Evolutionary conservation across 371 early-diverging fungal genomes (phyloP), one percentile per base, ranked within the genome.

Genomic region (Mortierella sp.): DNA sequence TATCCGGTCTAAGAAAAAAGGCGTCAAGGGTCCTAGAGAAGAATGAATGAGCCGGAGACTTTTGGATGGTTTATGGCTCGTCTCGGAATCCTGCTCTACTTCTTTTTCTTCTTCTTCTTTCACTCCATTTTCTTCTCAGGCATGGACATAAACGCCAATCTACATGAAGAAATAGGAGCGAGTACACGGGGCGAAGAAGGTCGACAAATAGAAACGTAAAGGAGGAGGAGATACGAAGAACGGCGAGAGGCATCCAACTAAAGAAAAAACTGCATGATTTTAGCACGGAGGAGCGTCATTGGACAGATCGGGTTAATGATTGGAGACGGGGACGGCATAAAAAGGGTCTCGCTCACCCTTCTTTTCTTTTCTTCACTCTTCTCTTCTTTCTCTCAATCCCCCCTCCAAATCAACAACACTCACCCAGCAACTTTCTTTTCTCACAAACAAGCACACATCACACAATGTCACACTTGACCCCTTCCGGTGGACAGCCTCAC

Each of bases 401-500:
- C 43, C 3, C 65, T 48, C 35, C 27, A 32, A n/a, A 51, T 41
- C 73, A 38, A 12, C 54, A 55, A 16, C 27, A 38, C 49, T 21
- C 56, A 24, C n/a, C 35, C 51, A 51, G 21, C 21, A 51, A 51
- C 51, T 6, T 35, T 1, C 32, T 60, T n/a, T 58, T n/a, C 29
- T 60, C 29, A 35, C 18, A 32, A 5, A 51, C 48, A 46, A 72
- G 8, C 51, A 72, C 3, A 43, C 27, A 56, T 24, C 55, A 16
- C 32, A 35, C 16, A 16, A 79, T 79, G 79, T 35, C 80, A 44
- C 14, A 74, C 55, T 49, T 76, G 1, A n/a, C 72, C 0, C 70
- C 75, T 32, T 18, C 78, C 41, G 75, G 60, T 3, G 73, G 63
- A 35, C 72, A 76, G 58, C 49, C 71, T 41, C 89, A 90, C 56